phyloP scores from a whole-genome alignment of 495 filamentous ascomycete species.

The Hypoxylon rickii region DNA sequence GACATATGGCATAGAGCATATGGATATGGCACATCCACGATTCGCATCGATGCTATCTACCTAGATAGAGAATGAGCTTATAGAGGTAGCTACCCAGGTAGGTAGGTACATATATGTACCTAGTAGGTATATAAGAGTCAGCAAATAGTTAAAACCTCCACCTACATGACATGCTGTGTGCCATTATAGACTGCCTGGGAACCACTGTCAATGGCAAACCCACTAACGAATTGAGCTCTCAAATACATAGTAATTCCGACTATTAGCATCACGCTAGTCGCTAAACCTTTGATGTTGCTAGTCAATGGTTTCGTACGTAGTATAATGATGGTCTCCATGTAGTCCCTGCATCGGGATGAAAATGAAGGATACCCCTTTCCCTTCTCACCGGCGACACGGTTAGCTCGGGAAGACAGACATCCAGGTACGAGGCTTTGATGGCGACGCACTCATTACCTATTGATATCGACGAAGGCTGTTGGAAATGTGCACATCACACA shows the following conservation, averaged over 20 bases:
- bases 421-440: conserved; percentile 21
- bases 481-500: neutral
- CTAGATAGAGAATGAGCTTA: too few relatives aligned
- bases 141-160: too few relatives aligned
- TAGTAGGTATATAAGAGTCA: too few relatives aligned
- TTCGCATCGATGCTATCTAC: too few relatives aligned
- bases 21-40: too few relatives aligned
- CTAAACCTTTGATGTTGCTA: neutral
- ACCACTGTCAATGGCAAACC: conserved; percentile 4
- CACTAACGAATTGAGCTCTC: conserved; percentile 11
- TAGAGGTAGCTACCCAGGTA: too few relatives aligned
- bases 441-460: conserved; percentile 11
- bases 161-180: neutral
- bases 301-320: conserved; percentile 1
- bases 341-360: conserved; percentile 13
- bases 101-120: too few relatives aligned
- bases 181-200: neutral
- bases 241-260: neutral
- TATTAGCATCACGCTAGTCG: conserved; percentile 3
- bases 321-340: neutral
- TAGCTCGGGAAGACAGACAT: conserved; percentile 8
- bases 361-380: neutral
- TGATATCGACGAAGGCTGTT: conserved; percentile 8
- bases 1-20: too few relatives aligned
- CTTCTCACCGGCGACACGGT: conserved; percentile 8